Percentiles rank a stretch among this genome's conserved stretches.
Evolutionary conservation across 495 filamentous ascomycete species (phyloP).

Genomic region (Achaetomiella virescens): DNA sequence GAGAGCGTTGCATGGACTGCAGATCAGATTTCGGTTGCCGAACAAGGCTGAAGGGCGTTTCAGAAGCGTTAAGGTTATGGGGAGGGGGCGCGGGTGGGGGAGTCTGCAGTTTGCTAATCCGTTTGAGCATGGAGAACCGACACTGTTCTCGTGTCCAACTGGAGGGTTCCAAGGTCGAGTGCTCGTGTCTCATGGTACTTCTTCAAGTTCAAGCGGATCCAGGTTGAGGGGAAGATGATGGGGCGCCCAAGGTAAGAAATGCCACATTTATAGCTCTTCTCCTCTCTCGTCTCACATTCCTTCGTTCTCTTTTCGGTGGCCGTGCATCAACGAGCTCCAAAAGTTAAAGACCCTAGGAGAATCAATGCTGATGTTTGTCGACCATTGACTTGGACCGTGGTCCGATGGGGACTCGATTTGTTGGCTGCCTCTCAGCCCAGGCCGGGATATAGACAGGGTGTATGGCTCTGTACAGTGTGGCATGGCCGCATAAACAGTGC

Average conservation of each 20-base stretch:
- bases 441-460: not conserved
- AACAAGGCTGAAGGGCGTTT: not conserved
- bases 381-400: not conserved
- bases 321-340: too few species aligned
- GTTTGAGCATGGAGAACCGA: not conserved
- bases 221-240: too few species aligned
- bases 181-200: too few species aligned
- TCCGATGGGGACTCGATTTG: not conserved
- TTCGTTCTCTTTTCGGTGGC: too few species aligned
- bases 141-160: not conserved
- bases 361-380: not conserved
- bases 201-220: too few species aligned
- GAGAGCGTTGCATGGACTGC: too few species aligned
- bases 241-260: too few species aligned
- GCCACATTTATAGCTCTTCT: too few species aligned
- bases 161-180: too few species aligned
- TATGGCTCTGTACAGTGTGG: not conserved
- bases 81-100: too few species aligned
- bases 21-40: not conserved
- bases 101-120: not conserved
- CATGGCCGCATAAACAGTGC: slow-evolving; percentile 5
- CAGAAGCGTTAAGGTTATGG: not conserved
- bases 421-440: not conserved
- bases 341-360: too few species aligned
- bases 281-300: too few species aligned